phyloP scores from a whole-genome alignment of 768 basidiomycete genomes.

The Termitomyces sp. region DNA sequence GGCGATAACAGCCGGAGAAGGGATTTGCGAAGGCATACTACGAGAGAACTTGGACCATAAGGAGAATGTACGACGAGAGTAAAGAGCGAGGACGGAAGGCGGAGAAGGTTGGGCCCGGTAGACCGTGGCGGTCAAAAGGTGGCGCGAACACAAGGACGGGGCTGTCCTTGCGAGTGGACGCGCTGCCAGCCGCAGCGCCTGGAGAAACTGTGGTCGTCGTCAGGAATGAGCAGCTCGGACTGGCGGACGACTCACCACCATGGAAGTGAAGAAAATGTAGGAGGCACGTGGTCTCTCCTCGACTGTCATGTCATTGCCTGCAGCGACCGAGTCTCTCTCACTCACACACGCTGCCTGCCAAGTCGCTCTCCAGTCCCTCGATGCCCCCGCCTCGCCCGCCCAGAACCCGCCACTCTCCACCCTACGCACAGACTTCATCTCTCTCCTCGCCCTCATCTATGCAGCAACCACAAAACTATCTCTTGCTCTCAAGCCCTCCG shows the following conservation, averaged over 20 bases:
- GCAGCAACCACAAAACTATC: conserved; percentile 58
- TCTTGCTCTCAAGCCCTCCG: conserved; percentile 58
- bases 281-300: conserved; percentile 14
- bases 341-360: conserved; percentile 37
- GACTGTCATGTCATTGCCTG: background rate
- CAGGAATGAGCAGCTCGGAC: background rate
- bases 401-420: conserved; percentile 28
- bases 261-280: conserved; percentile 14
- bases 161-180: conserved; percentile 11
- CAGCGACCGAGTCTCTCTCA: conserved; percentile 27
- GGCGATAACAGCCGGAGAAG: conserved; percentile 66
- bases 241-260: conserved; percentile 10
- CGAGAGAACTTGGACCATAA: conserved; percentile 47
- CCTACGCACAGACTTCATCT: conserved; percentile 54
- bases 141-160: conserved; percentile 14
- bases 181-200: conserved; percentile 13
- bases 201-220: conserved; percentile 10
- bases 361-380: conserved; percentile 31
- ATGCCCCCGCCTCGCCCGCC: conserved; percentile 16
- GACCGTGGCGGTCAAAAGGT: conserved; percentile 11
- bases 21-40: conserved; percentile 43
- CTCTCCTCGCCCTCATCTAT: conserved; percentile 59
- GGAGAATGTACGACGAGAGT: conserved; percentile 32
- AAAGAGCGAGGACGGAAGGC: conserved; percentile 20
- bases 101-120: conserved; percentile 10